Conservation (phyloP, 2,329 filamentous ascomycete genomes). For the Botrytis pseudocinerea region DNA sequence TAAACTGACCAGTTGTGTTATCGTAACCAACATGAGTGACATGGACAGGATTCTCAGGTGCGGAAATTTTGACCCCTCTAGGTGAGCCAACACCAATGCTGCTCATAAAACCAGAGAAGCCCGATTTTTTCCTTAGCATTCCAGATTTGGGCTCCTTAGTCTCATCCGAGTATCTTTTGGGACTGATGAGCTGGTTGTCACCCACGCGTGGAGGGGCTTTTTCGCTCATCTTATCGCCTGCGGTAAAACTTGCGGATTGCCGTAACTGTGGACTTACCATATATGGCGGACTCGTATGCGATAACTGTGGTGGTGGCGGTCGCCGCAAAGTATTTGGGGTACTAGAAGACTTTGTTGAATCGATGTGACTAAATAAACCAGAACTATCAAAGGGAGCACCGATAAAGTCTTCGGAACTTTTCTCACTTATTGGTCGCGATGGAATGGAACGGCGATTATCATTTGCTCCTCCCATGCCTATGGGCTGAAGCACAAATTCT, state of each 20-base stretch:
- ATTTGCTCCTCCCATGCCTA: constrained; percentile 28
- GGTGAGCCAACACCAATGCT: constrained; percentile 78
- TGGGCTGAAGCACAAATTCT: constrained; percentile 32
- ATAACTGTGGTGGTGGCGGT: constrained; percentile 48
- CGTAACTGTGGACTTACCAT: constrained; percentile 58
- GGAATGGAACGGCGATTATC: constrained; percentile 42
- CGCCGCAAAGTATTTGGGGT: constrained; percentile 43
- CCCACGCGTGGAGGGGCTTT: constrained; percentile 45
- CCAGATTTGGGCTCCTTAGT: constrained; percentile 60
- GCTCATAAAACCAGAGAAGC: constrained; percentile 84
- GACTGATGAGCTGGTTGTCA: constrained; percentile 52
- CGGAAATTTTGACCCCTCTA: constrained; percentile 92
- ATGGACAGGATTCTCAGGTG: constrained; percentile 95
- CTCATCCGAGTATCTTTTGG: constrained; percentile 81
- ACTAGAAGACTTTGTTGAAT: constrained; percentile 44
- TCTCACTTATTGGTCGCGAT: constrained; percentile 46
- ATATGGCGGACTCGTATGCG: constrained; percentile 54
- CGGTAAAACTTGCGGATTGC: constrained; percentile 66
- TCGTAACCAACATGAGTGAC: constrained; percentile 98
- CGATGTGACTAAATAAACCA: constrained; percentile 61
- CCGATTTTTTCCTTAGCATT: constrained; percentile 77
- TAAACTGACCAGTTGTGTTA: constrained; percentile 93
- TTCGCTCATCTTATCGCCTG: constrained; percentile 53
- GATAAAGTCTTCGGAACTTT: constrained; percentile 59
- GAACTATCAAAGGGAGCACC: constrained; percentile 66